phyloP scores from a whole-genome alignment of 2,329 filamentous ascomycete species.

The Ophiostoma australiae region DNA sequence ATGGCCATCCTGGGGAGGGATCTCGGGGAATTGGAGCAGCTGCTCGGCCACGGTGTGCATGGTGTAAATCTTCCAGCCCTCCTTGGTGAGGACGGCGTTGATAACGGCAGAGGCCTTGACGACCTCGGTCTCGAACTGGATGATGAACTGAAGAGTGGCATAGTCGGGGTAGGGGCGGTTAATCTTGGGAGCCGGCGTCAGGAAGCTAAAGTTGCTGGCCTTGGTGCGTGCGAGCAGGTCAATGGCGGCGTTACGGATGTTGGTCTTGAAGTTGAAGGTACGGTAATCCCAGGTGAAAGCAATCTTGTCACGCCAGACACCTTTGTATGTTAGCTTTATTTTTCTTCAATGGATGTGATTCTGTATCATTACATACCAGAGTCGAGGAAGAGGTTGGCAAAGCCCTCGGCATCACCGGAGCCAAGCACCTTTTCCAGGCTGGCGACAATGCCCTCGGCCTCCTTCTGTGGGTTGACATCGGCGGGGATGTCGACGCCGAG shows the following conservation, averaged over 20 bases:
- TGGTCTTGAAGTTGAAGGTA: conserved; percentile 34
- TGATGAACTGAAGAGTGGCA: conserved; percentile 33
- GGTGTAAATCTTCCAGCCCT: conserved; percentile 36
- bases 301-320: conserved; percentile 36
- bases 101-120: conserved; percentile 27
- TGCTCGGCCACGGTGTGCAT: conserved; percentile 36
- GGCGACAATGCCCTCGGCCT: conserved; percentile 19
- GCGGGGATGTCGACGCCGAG: conserved; percentile 20
- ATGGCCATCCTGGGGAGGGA: conserved; percentile 33
- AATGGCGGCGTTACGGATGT: conserved; percentile 34
- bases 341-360: not conserved
- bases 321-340: conserved; percentile 21
- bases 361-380: not conserved
- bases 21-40: conserved; percentile 34
- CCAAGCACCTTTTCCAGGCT: conserved; percentile 11
- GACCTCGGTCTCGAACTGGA: conserved; percentile 34
- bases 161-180: conserved; percentile 32
- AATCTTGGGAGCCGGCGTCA: conserved; percentile 29
- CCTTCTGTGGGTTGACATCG: conserved; percentile 18
- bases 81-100: conserved; percentile 34
- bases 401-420: conserved; percentile 31
- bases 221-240: conserved; percentile 34
- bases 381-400: conserved; percentile 19
- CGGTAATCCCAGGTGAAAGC: conserved; percentile 37
- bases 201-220: conserved; percentile 31